Evolutionary conservation across 495 filamentous ascomycete species (phyloP), one percentile per base, ranked within the genome.

Genomic region (Neurospora sp.): DNA sequence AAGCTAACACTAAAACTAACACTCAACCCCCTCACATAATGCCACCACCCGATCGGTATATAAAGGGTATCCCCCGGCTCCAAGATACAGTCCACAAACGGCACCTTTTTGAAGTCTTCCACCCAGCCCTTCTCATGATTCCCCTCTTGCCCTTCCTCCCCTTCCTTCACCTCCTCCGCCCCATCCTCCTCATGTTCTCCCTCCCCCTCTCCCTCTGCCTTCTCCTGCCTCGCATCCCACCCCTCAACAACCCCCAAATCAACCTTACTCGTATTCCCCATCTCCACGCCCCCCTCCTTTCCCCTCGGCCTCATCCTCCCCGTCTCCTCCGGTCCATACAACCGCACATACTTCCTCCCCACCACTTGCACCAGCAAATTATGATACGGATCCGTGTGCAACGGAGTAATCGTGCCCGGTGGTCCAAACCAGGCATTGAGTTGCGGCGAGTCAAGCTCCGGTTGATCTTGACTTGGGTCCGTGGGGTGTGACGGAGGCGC

Each of bases 41-140:
- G 96, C 96, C 96, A 99, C 96, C 96, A 99, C 23, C 95, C 96
- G 4, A 93, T 86, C 5, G 96, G 96, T 71, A 99, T 94, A 83
- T 97, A 97, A 74, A 99, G 80, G 76, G 89, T 91, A 73, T 99
- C 94, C 0, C 95, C 96, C 38, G 90, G 90, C 41, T 86, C 88
- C 31, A 99, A 80, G 1, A 98, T 88, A 18, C 89, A 91, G 78
- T 99, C 96, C 14, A 94, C 81, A 82, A 92, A 97, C 71, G 85
- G 83, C 11, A 93, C 88, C 12, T 82, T 80, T 11, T 86, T 85
- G 80, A 90, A 89, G 4, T 84, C 84, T 3, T 86, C 85, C 3
- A 85, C 83, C 54, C 87, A 89, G 78, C 96, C 94, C 18, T 93
- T 81, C 5, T 81, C 81, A 10, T 87, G 1, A 1, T 31, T 84